Percentiles rank a stretch among this genome's conserved stretches.
phyloP scores from a whole-genome alignment of 2,329 filamentous ascomycete species.

The Fusarium illudens region DNA sequence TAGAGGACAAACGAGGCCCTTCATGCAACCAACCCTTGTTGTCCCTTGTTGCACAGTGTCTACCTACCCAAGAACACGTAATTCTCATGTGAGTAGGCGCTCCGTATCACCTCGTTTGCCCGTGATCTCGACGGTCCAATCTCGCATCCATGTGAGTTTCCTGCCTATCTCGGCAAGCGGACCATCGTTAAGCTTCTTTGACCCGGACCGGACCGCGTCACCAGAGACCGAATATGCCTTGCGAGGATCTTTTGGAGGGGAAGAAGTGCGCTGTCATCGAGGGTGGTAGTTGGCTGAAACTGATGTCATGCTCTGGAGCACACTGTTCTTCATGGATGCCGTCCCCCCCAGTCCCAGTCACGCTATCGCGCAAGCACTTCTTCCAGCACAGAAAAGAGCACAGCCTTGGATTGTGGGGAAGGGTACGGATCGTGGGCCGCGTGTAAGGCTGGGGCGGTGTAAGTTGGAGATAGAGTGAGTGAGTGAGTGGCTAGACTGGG shows the following conservation, averaged over 20 bases:
- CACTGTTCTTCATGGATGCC: neutral
- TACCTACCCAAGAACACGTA: neutral
- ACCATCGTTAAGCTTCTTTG: slow-evolving; percentile 27
- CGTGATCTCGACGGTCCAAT: neutral
- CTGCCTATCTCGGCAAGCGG: slow-evolving; percentile 22
- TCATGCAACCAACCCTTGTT: neutral
- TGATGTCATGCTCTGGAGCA: slow-evolving; percentile 32
- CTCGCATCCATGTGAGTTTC: slow-evolving; percentile 19
- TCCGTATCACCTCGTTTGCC: slow-evolving; percentile 4
- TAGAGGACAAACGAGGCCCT: neutral
- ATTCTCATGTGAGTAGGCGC: neutral
- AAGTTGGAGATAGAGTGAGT: slow-evolving; percentile 19
- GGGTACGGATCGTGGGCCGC: slow-evolving; percentile 37
- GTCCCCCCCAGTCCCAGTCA: neutral
- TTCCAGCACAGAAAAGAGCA: slow-evolving; percentile 17
- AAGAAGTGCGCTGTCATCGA: slow-evolving; percentile 17
- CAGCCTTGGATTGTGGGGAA: slow-evolving; percentile 38
- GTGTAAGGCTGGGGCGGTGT: slow-evolving; percentile 43
- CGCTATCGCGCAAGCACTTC: slow-evolving; percentile 9
- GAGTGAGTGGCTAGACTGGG: too few species aligned
- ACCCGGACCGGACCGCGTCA: slow-evolving; percentile 17
- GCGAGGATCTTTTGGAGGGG: slow-evolving; percentile 28
- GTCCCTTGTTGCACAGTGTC: neutral
- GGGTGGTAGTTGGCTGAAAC: slow-evolving; percentile 32
- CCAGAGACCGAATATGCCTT: slow-evolving; percentile 13